Percentiles rank a stretch among this genome's conserved stretches.
Evolutionary conservation across 441 rosid genomes (phyloP).

Genomic region (Lepidium campestre): DNA sequence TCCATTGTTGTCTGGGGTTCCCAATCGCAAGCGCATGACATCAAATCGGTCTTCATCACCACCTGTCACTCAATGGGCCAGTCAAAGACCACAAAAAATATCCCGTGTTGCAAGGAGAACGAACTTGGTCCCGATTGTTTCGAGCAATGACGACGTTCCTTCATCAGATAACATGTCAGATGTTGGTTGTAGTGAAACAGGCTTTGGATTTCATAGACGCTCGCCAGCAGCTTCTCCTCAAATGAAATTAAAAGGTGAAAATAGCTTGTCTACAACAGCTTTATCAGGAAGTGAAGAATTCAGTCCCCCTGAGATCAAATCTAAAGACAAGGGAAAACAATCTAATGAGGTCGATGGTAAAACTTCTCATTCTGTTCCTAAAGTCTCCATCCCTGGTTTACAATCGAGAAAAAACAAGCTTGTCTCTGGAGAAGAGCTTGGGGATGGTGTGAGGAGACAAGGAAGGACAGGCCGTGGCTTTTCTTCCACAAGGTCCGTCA

Average conservation of each 20-base stretch:
- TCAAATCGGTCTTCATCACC: conserved; percentile 82
- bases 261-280: conserved; percentile 55
- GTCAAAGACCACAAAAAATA: conserved; percentile 90
- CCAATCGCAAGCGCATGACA: conserved; percentile 71
- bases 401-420: conserved; percentile 76
- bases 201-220: conserved; percentile 66
- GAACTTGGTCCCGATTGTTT: conserved; percentile 65
- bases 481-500: conserved; percentile 55
- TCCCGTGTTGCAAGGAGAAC: conserved; percentile 93
- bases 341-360: conserved; percentile 71
- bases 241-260: conserved; percentile 63
- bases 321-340: conserved; percentile 68
- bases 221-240: conserved; percentile 69
- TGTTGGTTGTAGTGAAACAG: conserved; percentile 61
- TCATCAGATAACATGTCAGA: conserved; percentile 73
- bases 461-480: conserved; percentile 80
- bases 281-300: conserved; percentile 95
- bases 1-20: conserved; percentile 58
- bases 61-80: conserved; percentile 84
- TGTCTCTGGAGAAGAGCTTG: conserved; percentile 59
- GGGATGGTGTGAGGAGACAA: conserved; percentile 81
- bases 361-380: conserved; percentile 59
- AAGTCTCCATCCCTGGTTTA: conserved; percentile 52
- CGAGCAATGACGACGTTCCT: conserved; percentile 68
- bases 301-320: conserved; percentile 71